Base-by-base conservation (phyloP, 1,139 yeast species). In the Suhomyces terraborum region DNA sequence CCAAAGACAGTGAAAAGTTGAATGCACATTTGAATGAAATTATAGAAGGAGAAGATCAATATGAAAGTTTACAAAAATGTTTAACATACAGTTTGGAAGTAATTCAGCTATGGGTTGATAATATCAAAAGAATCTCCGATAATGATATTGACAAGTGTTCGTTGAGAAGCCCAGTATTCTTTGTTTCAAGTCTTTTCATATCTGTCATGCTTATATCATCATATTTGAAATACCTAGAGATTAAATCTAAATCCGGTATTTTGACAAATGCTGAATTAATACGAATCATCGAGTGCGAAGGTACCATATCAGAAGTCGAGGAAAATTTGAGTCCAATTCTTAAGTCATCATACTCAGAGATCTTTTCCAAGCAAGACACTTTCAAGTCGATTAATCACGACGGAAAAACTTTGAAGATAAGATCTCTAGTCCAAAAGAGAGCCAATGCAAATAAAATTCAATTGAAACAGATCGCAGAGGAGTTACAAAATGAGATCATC, bases 101-200 rank as follows among this genome's bases (percentile, higher is more conserved):
- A 20, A 66, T 84, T 43, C 77, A 79, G 43, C 65, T 84, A 35
- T 84, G 93, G 93, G 76, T 79, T 35, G 84, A 81, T 47, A 80
- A 82, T 37, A 81, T 83, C 21, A 75, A 82, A 10, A 77, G 79
- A 36, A 75, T 75, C 20, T 76, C 77, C 42, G 37, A 36, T 26
- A 83, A 82, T 56, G 84, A 82, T 56, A 79, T 84, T 2, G 80
- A 78, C 45, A 77, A 78, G 53, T 79, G 84, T 0, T 76, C 86
- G 0, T 73, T 82, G 38, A 69, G 88, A 50, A 83, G 91, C 0
- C 93, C 93, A 3, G 84, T 84, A 13, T 82, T 83, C 57, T 82
- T 84, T 53, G 75, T 83, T 31, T 80, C 87, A 1, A 81, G 87
- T 55, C 71, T 83, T 20, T 82, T 82, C 54, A 75, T 83, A 1